Evolutionary conservation across 164 flowering plant genomes (phyloP), one percentile per base, ranked within the genome.

Genomic region (Magnolia officinalis): DNA sequence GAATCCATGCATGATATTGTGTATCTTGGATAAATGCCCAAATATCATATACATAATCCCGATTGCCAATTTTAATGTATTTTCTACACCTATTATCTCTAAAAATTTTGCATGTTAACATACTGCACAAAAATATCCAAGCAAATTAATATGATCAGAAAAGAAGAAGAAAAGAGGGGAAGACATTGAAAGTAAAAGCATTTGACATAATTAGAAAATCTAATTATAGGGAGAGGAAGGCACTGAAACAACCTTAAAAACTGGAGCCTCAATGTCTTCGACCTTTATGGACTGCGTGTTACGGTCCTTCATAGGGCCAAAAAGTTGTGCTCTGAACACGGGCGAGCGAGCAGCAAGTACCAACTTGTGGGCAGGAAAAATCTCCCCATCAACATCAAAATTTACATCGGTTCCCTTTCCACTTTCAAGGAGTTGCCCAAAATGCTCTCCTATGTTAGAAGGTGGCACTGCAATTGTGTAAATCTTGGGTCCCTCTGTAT

Each of bases 301-400:
- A 65, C 71, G 67, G 52, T 77, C 80, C 77, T 78, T 76, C 89
- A 89, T 84, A 24, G 91, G 95, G 50, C 97, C 95, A 87, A 87
- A 92, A 78, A 92, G 90, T 81, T 94, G 98, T 24, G 98, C 98
- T 81, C 90, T 86, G 82, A 94, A 94, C 23, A 94, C 98, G 70
- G 95, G 97, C 55, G 98, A 94, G 2, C 98, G 91, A 59, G 93
- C 93, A 20, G 98, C 97, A 80, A 94, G 91, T 45, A 94, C 91
- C 85, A 94, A 70, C 79, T 92, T 94, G 82, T 94, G 97, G 8
- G 96, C 93, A 73, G 87, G 55, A 87, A 89, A 89, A 1, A 52
- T 80, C 84, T 94, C 97, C 8, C 89, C 96, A 77, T 88, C 88
- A 76, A 94, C 94, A 80, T 87, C 91, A 87, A 94, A 91, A 76